A percentile compares a stretch with the other conserved stretches of the same genome.
These are phyloP conservation scores for Plasmodium cynomolgi DNA, from an alignment of 169 alveolate genomes.

Conservation along the genomic window DNA sequence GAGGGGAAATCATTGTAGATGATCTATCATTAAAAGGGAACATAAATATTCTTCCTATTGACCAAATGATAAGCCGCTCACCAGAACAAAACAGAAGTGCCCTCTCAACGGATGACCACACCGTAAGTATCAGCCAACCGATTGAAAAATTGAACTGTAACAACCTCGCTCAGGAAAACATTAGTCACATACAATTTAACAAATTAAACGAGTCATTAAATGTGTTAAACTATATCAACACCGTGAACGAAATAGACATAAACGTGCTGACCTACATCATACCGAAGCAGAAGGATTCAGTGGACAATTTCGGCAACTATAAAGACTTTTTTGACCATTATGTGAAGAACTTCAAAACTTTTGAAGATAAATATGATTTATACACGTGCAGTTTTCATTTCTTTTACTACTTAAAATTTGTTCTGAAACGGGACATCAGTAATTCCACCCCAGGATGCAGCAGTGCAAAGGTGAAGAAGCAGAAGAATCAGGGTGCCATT, in stretches of 20 bases:
- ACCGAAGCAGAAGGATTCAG: slow-evolving; percentile 38
- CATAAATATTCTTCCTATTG: neutral
- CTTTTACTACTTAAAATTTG: slow-evolving; percentile 55
- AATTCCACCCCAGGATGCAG: too few relatives aligned
- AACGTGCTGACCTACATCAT: slow-evolving; percentile 36
- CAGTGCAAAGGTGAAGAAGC: neutral
- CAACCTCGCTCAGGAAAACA: neutral
- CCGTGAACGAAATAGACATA: slow-evolving; percentile 45
- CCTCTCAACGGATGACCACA: neutral
- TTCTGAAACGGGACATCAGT: slow-evolving; percentile 8
- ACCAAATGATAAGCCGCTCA: neutral
- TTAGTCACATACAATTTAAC: slow-evolving; percentile 29
- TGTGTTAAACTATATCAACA: slow-evolving; percentile 33
- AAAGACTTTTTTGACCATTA: slow-evolving; percentile 53
- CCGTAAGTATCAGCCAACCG: neutral
- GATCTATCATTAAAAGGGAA: neutral
- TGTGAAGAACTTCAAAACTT: slow-evolving; percentile 35
- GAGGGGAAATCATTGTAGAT: neutral
- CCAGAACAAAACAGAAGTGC: neutral
- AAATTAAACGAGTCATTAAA: slow-evolving; percentile 52
- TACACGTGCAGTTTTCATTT: slow-evolving; percentile 74
- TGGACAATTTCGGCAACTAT: slow-evolving; percentile 12
- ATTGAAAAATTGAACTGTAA: neutral
- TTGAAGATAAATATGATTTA: slow-evolving; percentile 64
- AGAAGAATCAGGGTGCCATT: neutral